Evolutionary conservation across 768 basidiomycete species (phyloP), one percentile per base, ranked within the genome.

Genomic region (Tulasnella sp.): DNA sequence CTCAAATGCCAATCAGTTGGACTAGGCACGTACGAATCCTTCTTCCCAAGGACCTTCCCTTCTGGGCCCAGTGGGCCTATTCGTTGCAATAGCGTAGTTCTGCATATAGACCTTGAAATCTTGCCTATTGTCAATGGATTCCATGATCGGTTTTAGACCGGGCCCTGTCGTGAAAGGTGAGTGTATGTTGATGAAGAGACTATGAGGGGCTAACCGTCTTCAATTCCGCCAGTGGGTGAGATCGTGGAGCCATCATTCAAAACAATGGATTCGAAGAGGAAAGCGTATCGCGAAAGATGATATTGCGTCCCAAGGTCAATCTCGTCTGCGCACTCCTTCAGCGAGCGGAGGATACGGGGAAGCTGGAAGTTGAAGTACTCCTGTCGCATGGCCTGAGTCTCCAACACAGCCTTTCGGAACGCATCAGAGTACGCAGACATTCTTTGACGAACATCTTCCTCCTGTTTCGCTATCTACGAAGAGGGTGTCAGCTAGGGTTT

Each of bases 21-120:
- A 9, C 29, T n/a, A 34, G 35, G 19, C 11, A 86, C 94, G 79
- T 79, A 98, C 96, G 82, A 94, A 97, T 44, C 94, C 94, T 79
- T 97, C 94, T 69, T 98, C 93, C 68, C 86, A 83, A 3, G 94
- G 94, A 3, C 93, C 95, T 76, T 97, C 93, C 74, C 95, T 84
- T 74, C 91, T 84, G 35, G 92, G 93, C n/a, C 91, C 88, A 83
- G 16, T 78, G 77, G 5, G 80, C 73, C 81, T 79, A 35, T 82
- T 91, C 74, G 91, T 90, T 35, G 94, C 94, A 77, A 95, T 94
- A 0, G 92, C 90, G 78, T 96, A 99, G 78, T 97, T 94, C 78
- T 97, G 94, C 95, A 99, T 98, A 79, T 90, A 99, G 8, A 86
- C 88, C 81, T 91, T 96, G 83, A 99, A 98, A 80, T 99, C 97